phyloP scores from a whole-genome alignment of 2,329 filamentous ascomycete genomes.

The Botrytis aclada region DNA sequence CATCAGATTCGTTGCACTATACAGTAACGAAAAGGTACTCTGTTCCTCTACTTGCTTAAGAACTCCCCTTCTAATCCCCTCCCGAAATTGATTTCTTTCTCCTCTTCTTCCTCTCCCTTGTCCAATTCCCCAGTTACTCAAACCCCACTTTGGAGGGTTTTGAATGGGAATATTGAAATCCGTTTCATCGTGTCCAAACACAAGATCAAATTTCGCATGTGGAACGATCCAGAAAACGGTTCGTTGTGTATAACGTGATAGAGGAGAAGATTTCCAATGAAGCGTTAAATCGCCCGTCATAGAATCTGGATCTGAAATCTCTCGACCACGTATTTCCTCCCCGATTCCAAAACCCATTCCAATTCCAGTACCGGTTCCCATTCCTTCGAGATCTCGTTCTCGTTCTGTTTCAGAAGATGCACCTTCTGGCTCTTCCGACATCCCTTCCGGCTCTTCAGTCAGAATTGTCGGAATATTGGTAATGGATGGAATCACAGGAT shows the following conservation, averaged over 20 bases:
- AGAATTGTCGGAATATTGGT: not conserved
- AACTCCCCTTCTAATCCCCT: conserved; percentile 3
- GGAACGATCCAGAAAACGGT: conserved; percentile 18
- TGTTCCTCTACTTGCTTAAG: not conserved
- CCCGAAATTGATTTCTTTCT: conserved; percentile 5
- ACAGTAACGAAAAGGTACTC: not conserved
- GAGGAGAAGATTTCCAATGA: conserved; percentile 4
- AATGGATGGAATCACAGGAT: not conserved
- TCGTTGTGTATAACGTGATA: conserved; percentile 15
- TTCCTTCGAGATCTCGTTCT: conserved; percentile 5
- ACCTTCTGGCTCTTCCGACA: not conserved
- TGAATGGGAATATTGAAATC: conserved; percentile 15
- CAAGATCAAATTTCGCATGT: conserved; percentile 9
- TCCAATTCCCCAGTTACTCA: not conserved
- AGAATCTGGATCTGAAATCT: not conserved
- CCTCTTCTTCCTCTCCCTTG: not conserved
- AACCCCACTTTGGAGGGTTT: not conserved
- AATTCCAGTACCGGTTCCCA: conserved; percentile 8
- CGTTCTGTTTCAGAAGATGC: not conserved
- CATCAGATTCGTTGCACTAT: conserved; percentile 6
- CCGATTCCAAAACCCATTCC: conserved; percentile 15
- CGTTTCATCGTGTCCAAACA: conserved; percentile 18
- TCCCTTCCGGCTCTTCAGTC: not conserved
- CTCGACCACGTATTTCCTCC: conserved; percentile 4
- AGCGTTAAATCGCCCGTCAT: conserved; percentile 10